These are phyloP conservation scores for Massarina eburnea DNA, from an alignment of 2,329 filamentous ascomycete species.

Conservation along the genomic window DNA sequence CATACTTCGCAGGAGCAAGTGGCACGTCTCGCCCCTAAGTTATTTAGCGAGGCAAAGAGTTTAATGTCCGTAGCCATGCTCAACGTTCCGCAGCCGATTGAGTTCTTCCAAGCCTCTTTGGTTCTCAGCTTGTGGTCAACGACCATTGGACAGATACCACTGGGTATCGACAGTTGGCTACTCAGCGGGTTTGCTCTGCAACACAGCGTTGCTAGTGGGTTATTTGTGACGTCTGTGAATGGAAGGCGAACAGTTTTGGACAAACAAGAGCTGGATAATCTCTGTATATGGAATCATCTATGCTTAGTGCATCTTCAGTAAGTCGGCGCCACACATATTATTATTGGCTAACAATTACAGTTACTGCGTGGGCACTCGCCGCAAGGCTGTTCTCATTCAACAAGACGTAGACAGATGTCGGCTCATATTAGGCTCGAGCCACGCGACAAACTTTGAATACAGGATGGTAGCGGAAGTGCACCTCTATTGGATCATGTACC, in stretches of 20 bases:
- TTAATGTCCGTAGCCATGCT: constrained; percentile 37
- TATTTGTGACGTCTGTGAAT: constrained; percentile 27
- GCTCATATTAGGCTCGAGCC: constrained; percentile 41
- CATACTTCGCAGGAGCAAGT: constrained; percentile 45
- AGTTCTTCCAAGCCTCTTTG: constrained; percentile 49
- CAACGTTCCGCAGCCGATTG: constrained; percentile 42
- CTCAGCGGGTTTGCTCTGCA: constrained; percentile 49
- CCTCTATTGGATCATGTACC: constrained; percentile 51
- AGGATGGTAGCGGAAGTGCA: constrained; percentile 51
- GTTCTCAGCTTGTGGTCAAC: constrained; percentile 52
- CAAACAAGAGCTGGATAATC: constrained; percentile 30
- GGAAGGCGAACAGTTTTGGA: constrained; percentile 6
- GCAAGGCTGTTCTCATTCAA: constrained; percentile 41
- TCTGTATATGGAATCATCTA: constrained; percentile 49
- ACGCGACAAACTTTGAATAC: constrained; percentile 49
- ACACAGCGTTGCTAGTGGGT: constrained; percentile 43
- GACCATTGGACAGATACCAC: constrained; percentile 47
- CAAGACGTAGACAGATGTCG: constrained; percentile 44
- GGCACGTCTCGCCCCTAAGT: constrained; percentile 36
- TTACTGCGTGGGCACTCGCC: constrained; percentile 49
- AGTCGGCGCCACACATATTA: background rate
- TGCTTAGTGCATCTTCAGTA: constrained; percentile 49
- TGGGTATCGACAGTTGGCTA: constrained; percentile 51
- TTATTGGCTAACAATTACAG: constrained; percentile 10
- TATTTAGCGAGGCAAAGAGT: constrained; percentile 42